Conservation (phyloP, 2,329 filamentous ascomycete species). For the Fusarium incarnatum region DNA sequence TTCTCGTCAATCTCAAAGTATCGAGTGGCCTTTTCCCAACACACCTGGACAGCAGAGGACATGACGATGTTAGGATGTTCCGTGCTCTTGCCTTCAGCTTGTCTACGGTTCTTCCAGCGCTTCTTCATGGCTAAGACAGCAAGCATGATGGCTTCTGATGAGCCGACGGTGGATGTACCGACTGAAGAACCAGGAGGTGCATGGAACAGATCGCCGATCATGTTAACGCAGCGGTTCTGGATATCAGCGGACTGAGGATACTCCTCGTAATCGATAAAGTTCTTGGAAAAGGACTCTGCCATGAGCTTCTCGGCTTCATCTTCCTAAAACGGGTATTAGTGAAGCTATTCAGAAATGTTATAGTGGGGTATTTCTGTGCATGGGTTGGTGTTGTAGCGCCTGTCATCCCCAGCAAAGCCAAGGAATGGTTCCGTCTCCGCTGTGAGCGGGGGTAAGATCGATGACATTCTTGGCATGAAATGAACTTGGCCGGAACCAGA, state of each 20-base stretch:
- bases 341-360: slow-evolving; percentile 24
- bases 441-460: not conserved
- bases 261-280: slow-evolving; percentile 93
- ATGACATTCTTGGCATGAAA: slow-evolving; percentile 21
- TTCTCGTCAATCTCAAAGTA: slow-evolving; percentile 96
- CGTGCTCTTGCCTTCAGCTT: slow-evolving; percentile 82
- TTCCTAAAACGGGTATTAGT: slow-evolving; percentile 66
- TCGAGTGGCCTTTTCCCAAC: slow-evolving; percentile 92
- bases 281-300: slow-evolving; percentile 91
- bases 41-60: slow-evolving; percentile 95
- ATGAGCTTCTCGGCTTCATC: slow-evolving; percentile 97
- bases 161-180: slow-evolving; percentile 89
- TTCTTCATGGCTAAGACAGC: slow-evolving; percentile 93
- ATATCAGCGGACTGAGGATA: slow-evolving; percentile 85
- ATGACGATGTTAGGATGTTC: slow-evolving; percentile 93
- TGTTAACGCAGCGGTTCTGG: slow-evolving; percentile 91
- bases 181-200: slow-evolving; percentile 78
- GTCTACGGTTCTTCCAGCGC: slow-evolving; percentile 88
- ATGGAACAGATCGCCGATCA: slow-evolving; percentile 92
- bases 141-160: slow-evolving; percentile 89
- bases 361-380: slow-evolving; percentile 7
- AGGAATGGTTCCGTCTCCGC: slow-evolving; percentile 26
- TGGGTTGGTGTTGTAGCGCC: not conserved
- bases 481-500: slow-evolving; percentile 17
- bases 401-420: slow-evolving; percentile 25